Conservation (phyloP, 768 basidiomycete species). For the Phlegmacium glaucopus region DNA sequence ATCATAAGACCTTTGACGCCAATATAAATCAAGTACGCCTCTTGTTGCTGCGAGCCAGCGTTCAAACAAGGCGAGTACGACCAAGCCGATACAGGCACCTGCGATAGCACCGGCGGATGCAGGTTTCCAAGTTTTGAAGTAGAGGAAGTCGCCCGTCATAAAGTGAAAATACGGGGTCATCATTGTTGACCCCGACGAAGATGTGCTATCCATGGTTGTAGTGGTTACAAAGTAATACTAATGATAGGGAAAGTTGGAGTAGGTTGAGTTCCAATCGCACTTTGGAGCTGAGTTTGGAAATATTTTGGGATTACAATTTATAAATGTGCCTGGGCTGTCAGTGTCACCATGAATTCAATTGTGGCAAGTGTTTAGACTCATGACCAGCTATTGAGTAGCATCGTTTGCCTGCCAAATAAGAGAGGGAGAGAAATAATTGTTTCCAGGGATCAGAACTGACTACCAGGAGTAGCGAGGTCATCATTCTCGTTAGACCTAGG, state of each 20-base stretch:
- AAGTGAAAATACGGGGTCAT: constrained; percentile 77
- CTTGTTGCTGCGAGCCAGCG: constrained; percentile 63
- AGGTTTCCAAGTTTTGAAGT: constrained; percentile 69
- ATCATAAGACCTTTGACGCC: constrained; percentile 49
- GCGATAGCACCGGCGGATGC: constrained; percentile 65
- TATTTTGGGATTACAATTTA: too few species aligned
- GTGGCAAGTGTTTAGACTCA: neutral
- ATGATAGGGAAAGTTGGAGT: too few species aligned
- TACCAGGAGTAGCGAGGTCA: too few species aligned
- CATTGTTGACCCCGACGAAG: constrained; percentile 23
- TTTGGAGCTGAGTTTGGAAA: constrained; percentile 8
- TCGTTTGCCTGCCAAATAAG: too few species aligned
- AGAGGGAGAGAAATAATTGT: too few species aligned
- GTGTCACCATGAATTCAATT: neutral
- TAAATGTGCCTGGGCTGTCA: too few species aligned
- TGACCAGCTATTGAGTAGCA: too few species aligned
- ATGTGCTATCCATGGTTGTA: neutral
- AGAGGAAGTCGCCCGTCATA: constrained; percentile 55
- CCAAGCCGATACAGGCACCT: constrained; percentile 71
- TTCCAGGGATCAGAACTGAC: too few species aligned
- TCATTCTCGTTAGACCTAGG: too few species aligned
- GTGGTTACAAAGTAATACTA: too few species aligned
- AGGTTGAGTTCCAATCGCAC: neutral
- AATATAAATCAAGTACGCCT: constrained; percentile 48
- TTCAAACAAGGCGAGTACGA: constrained; percentile 67